A percentile compares a stretch with the other conserved stretches of the same genome.
phyloP scores from a whole-genome alignment of 148 eudicot genomes.

The Camellia japonica region DNA sequence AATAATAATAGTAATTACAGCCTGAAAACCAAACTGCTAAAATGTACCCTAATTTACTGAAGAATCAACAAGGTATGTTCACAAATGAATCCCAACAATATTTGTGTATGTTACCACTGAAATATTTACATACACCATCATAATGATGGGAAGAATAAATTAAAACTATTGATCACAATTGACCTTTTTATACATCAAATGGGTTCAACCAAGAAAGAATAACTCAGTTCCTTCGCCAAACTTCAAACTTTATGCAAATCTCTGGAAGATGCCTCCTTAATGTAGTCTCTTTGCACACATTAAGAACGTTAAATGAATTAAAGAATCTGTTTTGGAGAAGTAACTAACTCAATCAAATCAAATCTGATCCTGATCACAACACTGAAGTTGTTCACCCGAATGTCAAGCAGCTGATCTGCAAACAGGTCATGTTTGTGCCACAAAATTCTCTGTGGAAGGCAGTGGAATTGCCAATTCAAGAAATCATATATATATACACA shows the following conservation, averaged over 20 bases:
- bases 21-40: too few relatives aligned
- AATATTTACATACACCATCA: background rate
- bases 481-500: background rate
- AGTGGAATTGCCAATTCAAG: background rate
- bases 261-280: background rate
- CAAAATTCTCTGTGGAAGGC: background rate
- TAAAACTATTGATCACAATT: background rate
- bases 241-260: background rate
- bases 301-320: background rate
- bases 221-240: background rate
- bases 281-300: background rate
- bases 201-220: background rate
- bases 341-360: background rate
- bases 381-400: background rate
- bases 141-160: constrained; percentile 1
- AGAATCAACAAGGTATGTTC: too few relatives aligned
- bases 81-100: background rate
- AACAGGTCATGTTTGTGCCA: background rate
- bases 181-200: background rate
- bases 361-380: background rate
- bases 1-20: too few relatives aligned
- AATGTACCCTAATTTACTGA: too few relatives aligned
- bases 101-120: background rate
- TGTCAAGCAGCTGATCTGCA: background rate
- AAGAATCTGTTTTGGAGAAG: background rate